Conservation (phyloP, 371 early-diverging fungal genomes). For the Mortierella sp. region DNA sequence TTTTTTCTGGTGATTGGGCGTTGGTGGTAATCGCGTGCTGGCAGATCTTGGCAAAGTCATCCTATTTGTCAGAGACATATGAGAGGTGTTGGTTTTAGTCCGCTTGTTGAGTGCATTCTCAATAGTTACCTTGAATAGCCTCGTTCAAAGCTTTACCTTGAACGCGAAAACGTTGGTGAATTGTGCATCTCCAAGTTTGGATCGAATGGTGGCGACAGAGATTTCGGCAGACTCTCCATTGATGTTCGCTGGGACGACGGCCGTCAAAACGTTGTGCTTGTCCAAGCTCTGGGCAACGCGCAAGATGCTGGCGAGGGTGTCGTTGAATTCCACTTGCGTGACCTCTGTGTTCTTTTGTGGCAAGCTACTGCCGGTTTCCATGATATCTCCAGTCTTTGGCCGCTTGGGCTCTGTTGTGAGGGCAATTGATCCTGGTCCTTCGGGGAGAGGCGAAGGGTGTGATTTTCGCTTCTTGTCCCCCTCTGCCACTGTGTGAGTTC, state of each 20-base stretch:
- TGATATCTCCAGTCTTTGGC: slow-evolving; percentile 42
- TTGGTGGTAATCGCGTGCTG: slow-evolving; percentile 21
- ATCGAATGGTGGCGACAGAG: slow-evolving; percentile 20
- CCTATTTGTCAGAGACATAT: slow-evolving; percentile 18
- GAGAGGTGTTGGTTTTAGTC: not conserved
- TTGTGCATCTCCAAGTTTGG: slow-evolving; percentile 34
- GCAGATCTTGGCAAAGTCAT: slow-evolving; percentile 38
- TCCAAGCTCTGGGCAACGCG: slow-evolving; percentile 33
- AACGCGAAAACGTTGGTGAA: slow-evolving; percentile 33
- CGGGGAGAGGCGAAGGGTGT: slow-evolving; percentile 39
- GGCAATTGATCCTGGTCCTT: slow-evolving; percentile 29
- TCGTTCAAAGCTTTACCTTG: slow-evolving; percentile 21
- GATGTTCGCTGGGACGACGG: slow-evolving; percentile 11
- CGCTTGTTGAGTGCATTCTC: not conserved
- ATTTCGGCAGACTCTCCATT: slow-evolving; percentile 35
- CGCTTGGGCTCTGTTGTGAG: slow-evolving; percentile 35
- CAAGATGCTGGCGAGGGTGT: slow-evolving; percentile 29
- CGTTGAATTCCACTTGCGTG: slow-evolving; percentile 44
- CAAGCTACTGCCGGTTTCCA: slow-evolving; percentile 12
- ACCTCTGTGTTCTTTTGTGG: slow-evolving; percentile 37
- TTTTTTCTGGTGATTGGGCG: slow-evolving; percentile 14
- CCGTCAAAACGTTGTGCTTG: slow-evolving; percentile 21
- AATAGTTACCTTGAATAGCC: not conserved
- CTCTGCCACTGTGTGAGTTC: slow-evolving; percentile 15
- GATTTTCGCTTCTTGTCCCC: slow-evolving; percentile 46